Percentiles rank a stretch among this genome's conserved stretches.
These are phyloP conservation scores for Thinopyrum elongatum DNA, from an alignment of 176 grass and related monocot genomes.

Conservation along the genomic window DNA sequence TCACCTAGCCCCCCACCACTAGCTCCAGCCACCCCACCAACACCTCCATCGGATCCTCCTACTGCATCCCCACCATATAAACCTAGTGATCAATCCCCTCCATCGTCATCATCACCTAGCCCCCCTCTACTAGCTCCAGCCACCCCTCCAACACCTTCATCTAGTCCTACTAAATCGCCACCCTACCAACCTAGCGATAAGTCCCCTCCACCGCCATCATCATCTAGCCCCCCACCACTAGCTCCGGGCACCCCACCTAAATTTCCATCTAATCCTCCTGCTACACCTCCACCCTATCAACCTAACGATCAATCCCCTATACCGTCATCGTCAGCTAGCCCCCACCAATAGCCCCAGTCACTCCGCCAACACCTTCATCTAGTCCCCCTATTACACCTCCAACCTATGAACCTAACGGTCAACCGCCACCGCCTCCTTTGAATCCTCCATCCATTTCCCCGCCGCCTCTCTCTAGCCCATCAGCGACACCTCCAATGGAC, in stretches of 20 bases:
- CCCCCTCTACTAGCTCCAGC: neutral
- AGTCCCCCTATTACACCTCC: neutral
- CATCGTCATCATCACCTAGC: neutral
- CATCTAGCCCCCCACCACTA: neutral
- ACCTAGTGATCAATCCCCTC: neutral
- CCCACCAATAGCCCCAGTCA: neutral
- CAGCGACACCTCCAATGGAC: too few relatives aligned
- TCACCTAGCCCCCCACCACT: neutral
- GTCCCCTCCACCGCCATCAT: neutral
- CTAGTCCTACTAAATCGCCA: neutral
- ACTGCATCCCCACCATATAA: neutral
- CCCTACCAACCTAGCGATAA: neutral
- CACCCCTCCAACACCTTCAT: neutral
- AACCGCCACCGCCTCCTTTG: too few relatives aligned
- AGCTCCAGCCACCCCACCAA: too few relatives aligned
- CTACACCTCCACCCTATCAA: neutral
- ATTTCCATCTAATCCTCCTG: neutral
- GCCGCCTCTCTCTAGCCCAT: too few relatives aligned
- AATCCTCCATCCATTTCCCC: too few relatives aligned
- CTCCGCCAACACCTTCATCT: neutral
- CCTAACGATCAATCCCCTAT: neutral
- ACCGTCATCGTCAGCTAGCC: neutral
- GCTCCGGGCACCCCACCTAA: too few relatives aligned
- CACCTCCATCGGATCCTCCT: neutral
- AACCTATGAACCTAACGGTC: too few relatives aligned